Conservation (phyloP, 768 basidiomycete species). For the Auricularia auricula-judae region DNA sequence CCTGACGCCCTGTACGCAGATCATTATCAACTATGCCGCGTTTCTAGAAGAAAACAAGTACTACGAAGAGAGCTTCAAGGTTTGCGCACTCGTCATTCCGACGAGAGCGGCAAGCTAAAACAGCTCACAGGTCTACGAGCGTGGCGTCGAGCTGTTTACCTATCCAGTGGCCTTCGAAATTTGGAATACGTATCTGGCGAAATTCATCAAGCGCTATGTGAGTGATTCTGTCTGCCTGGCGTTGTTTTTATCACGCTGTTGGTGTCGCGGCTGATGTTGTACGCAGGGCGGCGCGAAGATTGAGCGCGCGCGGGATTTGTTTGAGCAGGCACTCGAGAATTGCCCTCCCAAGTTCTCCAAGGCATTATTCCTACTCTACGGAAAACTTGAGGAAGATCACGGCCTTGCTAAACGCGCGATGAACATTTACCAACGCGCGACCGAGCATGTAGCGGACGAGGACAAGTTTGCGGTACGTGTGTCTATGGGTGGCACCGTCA, state of each 20-base stretch:
- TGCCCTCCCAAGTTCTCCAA: conserved; percentile 94
- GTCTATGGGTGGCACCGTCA: background rate
- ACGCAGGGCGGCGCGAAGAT: conserved; percentile 81
- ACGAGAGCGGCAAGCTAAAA: background rate
- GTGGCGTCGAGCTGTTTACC: conserved; percentile 93
- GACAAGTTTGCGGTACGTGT: conserved; percentile 85
- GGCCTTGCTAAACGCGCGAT: conserved; percentile 94
- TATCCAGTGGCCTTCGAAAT: conserved; percentile 98
- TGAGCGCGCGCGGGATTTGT: conserved; percentile 92
- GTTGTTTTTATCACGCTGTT: background rate
- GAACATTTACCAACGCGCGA: conserved; percentile 90
- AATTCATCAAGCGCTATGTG: conserved; percentile 95
- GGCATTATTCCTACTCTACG: conserved; percentile 90
- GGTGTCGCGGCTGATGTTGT: background rate
- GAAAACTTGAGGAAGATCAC: conserved; percentile 88
- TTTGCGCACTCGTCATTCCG: conserved; percentile 16
- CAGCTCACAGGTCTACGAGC: conserved; percentile 69
- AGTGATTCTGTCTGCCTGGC: conserved; percentile 19
- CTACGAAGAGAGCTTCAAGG: conserved; percentile 98
- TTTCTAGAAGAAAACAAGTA: conserved; percentile 98
- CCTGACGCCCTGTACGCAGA: conserved; percentile 14
- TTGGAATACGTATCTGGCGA: conserved; percentile 97
- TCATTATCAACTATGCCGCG: conserved; percentile 92
- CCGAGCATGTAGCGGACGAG: conserved; percentile 70
- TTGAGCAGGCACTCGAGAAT: conserved; percentile 95